Evolutionary conservation across 2,329 filamentous ascomycete genomes (phyloP), one percentile per base, ranked within the genome.

Genomic region (Colletotrichum horii): DNA sequence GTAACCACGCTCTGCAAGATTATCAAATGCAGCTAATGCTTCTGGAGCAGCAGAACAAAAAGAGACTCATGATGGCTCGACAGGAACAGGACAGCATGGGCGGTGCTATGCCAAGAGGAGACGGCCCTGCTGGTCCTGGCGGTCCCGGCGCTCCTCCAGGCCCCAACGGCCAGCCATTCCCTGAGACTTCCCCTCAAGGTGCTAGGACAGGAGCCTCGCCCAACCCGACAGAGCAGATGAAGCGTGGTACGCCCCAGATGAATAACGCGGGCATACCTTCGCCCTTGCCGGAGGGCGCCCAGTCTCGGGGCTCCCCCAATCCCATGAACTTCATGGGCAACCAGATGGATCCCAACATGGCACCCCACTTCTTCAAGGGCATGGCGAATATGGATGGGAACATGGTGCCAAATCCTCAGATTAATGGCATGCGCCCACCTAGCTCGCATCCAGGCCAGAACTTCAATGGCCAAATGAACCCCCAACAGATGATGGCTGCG

Each of bases 11-110:
- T 26, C 88, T 96, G 61, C 94, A 96, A 84, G 94, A 97, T 83
- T 96, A 96, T 80, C 94, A 96, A 86, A 96, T 96, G 94, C 94
- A 96, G 83, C 86, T 96, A 82, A 96, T 96, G 94, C 86, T 96
- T 66, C 89, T 96, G 19, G 94, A 96, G 84, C 94, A 96, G 84
- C 94, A 96, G 85, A 96, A 96, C 80, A 96, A 96, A 88, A 96
- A 96, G 85, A 89, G 94, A 22, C 88, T 96, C 65, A 92, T 96
- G 88, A 95, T 96, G 94, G 94, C 94, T 48, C 92, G 94, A 22
- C 94, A 93, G 82, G 92, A 96, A 82, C 94, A 96, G 83, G 95
- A 96, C 75, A 89, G 86, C 66, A 86, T 87, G 75, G 86, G 87
- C 55, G 87, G 81, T 66, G 82, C 84, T 26, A 87, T 89, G 78